Conservation (phyloP, 768 basidiomycete genomes). For the Pholiota conissans region DNA sequence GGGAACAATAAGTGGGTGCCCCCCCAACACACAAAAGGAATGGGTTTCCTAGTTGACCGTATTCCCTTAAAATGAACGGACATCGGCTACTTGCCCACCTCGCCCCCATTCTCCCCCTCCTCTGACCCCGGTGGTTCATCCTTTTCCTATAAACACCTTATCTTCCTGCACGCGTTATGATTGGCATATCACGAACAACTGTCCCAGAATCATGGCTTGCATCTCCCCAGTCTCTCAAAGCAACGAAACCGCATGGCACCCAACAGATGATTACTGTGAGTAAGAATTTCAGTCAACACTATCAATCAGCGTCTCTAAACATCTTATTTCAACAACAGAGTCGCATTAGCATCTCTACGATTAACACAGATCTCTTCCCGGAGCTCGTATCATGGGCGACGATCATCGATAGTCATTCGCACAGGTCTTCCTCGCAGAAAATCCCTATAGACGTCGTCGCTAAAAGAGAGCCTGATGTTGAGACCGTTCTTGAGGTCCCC, state of each 20-base stretch:
- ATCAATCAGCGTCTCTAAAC: not conserved
- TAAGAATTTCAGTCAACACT: not conserved
- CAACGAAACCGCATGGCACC: slow-evolving; percentile 9
- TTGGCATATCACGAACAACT: slow-evolving; percentile 18
- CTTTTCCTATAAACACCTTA: no score
- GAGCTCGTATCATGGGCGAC: slow-evolving; percentile 31
- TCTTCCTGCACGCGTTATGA: slow-evolving; percentile 12
- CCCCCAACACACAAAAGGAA: slow-evolving; percentile 20
- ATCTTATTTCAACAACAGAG: slow-evolving; percentile 6
- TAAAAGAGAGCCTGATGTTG: slow-evolving; percentile 19
- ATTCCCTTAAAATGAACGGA: slow-evolving; percentile 18
- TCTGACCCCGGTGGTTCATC: not conserved
- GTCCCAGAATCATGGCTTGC: slow-evolving; percentile 20
- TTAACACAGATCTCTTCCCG: slow-evolving; percentile 29
- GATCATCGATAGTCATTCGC: slow-evolving; percentile 19
- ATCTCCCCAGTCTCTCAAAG: slow-evolving; percentile 2
- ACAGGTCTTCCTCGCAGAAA: slow-evolving; percentile 19
- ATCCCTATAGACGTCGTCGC: slow-evolving; percentile 26
- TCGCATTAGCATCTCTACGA: slow-evolving; percentile 21
- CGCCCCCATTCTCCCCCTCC: slow-evolving; percentile 9
- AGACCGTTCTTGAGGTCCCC: slow-evolving; percentile 14
- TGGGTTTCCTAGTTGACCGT: slow-evolving; percentile 15
- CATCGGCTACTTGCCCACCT: slow-evolving; percentile 6
- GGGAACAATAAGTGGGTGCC: slow-evolving; percentile 14
- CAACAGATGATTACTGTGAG: slow-evolving; percentile 16